phyloP scores from a whole-genome alignment of 148 eudicot genomes.

The Amaranthus hypochondriacus region DNA sequence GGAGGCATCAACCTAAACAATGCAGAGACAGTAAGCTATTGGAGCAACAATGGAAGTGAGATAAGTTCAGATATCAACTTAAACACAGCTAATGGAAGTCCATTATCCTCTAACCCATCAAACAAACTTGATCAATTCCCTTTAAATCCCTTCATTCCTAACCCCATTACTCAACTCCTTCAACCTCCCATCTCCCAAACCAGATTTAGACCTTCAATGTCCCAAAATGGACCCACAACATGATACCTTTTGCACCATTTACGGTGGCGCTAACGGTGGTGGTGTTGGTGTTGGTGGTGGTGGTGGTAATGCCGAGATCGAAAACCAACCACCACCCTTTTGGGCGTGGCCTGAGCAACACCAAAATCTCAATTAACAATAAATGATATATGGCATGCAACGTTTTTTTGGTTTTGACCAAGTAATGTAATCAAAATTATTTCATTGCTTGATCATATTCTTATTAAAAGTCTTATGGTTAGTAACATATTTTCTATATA shows the following conservation, averaged over 20 bases:
- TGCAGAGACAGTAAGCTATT: slow-evolving; percentile 51
- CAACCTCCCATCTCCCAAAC: slow-evolving; percentile 22
- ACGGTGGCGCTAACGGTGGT: slow-evolving; percentile 7
- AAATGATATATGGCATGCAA: too few species aligned
- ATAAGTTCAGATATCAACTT: slow-evolving; percentile 53
- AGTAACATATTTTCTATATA: too few species aligned
- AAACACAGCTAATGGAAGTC: slow-evolving; percentile 29
- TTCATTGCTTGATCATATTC: too few species aligned
- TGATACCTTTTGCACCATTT: slow-evolving; percentile 28
- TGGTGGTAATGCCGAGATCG: slow-evolving; percentile 8
- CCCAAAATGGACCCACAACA: slow-evolving; percentile 27
- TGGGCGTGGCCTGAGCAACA: slow-evolving; percentile 44
- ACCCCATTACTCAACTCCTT: slow-evolving; percentile 25
- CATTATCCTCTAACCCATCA: slow-evolving; percentile 13
- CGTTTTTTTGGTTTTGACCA: too few species aligned
- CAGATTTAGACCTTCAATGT: slow-evolving; percentile 29
- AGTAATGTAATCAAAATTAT: too few species aligned
- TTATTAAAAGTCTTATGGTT: too few species aligned
- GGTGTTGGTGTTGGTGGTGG: slow-evolving; percentile 12
- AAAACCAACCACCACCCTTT: slow-evolving; percentile 31
- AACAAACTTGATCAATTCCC: slow-evolving; percentile 22
- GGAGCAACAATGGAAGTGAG: slow-evolving; percentile 68
- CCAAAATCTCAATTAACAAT: slow-evolving; percentile 22
- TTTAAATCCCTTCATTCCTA: slow-evolving; percentile 26
- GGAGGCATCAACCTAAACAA: slow-evolving; percentile 55